Percentiles rank a stretch among this genome's conserved stretches.
Conservation (phyloP, 2,329 filamentous ascomycete species). For the Ceratocystis albifundus region DNA sequence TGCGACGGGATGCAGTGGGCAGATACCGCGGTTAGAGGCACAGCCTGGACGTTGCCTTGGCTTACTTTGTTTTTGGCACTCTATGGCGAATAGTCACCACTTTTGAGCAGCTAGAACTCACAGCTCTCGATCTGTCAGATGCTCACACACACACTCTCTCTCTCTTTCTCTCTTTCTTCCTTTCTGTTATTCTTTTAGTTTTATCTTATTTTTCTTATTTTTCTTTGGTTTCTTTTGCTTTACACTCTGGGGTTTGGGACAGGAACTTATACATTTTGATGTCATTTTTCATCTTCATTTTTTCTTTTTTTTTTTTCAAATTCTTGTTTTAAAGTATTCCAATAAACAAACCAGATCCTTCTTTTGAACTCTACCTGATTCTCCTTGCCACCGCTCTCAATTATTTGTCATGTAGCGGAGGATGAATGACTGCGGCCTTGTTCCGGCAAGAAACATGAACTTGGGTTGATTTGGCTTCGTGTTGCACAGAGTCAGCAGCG, state of each 20-base stretch:
- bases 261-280: background rate
- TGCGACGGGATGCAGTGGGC: too few relatives aligned
- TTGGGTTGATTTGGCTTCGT: too few relatives aligned
- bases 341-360: background rate
- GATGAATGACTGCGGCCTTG: too few relatives aligned
- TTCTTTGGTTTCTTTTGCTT: slow-evolving; percentile 15
- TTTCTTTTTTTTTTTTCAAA: background rate
- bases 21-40: too few relatives aligned
- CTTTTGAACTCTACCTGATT: background rate
- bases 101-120: too few relatives aligned
- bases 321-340: background rate
- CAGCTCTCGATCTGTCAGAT: background rate
- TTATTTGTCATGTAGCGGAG: background rate
- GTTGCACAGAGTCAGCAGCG: too few relatives aligned
- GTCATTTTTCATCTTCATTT: background rate
- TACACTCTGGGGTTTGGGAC: background rate
- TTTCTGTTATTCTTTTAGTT: background rate
- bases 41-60: too few relatives aligned
- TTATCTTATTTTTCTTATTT: slow-evolving; percentile 21
- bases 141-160: too few relatives aligned
- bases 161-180: background rate
- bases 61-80: too few relatives aligned
- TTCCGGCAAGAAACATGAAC: too few relatives aligned
- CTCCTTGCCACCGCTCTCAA: background rate
- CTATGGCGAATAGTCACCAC: too few relatives aligned